Evolutionary conservation across 306 rosid species (phyloP).

Genomic region (Abrus precatorius): DNA sequence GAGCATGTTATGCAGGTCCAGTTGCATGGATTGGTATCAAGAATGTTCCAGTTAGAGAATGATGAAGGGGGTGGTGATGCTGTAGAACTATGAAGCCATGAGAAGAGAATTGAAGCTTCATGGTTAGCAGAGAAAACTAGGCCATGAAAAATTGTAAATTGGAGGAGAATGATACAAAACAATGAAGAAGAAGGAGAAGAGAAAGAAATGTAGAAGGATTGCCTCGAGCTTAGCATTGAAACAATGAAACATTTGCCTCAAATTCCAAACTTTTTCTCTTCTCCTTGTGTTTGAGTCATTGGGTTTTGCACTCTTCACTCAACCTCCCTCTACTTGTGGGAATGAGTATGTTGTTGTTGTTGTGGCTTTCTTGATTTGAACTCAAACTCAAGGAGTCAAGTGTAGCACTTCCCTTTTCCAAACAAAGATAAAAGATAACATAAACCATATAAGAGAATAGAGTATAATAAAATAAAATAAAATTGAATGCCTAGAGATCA

Average conservation of each 20-base stretch:
- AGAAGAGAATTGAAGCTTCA: constrained; percentile 78
- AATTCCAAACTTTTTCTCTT: constrained; percentile 59
- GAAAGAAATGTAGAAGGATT: constrained; percentile 48
- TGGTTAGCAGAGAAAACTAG: constrained; percentile 63
- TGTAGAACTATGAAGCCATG: constrained; percentile 77
- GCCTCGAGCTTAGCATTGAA: constrained; percentile 67
- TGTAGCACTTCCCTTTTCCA: neutral
- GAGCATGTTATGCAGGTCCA: constrained; percentile 90
- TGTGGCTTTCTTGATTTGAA: constrained; percentile 59
- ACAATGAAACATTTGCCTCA: constrained; percentile 70
- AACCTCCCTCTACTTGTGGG: constrained; percentile 50
- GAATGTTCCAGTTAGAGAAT: constrained; percentile 77
- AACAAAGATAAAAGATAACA: constrained; percentile 39
- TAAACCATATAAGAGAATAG: neutral
- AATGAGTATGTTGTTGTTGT: constrained; percentile 30
- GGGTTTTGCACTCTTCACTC: constrained; percentile 56
- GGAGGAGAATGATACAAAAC: constrained; percentile 48
- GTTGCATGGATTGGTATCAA: constrained; percentile 77
- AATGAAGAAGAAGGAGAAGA: constrained; percentile 41
- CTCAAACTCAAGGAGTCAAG: constrained; percentile 52
- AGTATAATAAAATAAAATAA: constrained; percentile 44
- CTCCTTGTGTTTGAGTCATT: constrained; percentile 58
- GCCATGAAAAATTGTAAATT: constrained; percentile 42
- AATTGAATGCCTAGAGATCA: constrained; percentile 62
- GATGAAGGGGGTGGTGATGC: constrained; percentile 52